phyloP scores from a whole-genome alignment of 331 rosid species.

The Stylosanthes scabra region DNA sequence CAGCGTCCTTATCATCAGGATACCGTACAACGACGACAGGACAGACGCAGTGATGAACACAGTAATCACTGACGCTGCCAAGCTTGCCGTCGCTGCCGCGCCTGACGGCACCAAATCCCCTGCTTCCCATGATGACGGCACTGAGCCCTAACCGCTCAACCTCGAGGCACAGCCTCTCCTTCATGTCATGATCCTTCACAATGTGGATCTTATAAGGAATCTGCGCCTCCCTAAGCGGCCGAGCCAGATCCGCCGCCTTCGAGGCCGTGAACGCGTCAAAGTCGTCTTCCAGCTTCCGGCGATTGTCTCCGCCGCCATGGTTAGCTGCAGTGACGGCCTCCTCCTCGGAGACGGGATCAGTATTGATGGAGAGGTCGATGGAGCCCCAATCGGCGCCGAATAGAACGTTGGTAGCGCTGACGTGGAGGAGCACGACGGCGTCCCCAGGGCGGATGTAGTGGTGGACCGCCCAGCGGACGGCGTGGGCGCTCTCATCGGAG shows the following conservation, averaged over 20 bases:
- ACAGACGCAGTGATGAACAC: constrained; percentile 83
- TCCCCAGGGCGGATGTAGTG: constrained; percentile 84
- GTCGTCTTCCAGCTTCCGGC: constrained; percentile 55
- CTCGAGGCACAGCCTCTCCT: constrained; percentile 76
- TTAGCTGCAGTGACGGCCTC: constrained; percentile 6
- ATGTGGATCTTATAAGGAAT: constrained; percentile 85
- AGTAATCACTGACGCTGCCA: constrained; percentile 84
- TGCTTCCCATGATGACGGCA: constrained; percentile 85
- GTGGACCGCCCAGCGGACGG: constrained; percentile 81
- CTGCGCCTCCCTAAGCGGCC: constrained; percentile 71
- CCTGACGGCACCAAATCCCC: constrained; percentile 74
- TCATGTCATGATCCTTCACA: constrained; percentile 88
- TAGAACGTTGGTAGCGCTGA: constrained; percentile 79
- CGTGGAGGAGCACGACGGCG: constrained; percentile 86
- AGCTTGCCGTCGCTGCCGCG: constrained; percentile 78
- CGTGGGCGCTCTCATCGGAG: constrained; percentile 82
- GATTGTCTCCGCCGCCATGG: neutral
- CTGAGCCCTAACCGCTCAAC: constrained; percentile 79
- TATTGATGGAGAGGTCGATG: constrained; percentile 63
- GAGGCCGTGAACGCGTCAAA: constrained; percentile 74
- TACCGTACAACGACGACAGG: constrained; percentile 83
- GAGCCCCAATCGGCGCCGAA: constrained; percentile 93
- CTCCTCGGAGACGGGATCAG: constrained; percentile 17
- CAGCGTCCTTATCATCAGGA: constrained; percentile 67
- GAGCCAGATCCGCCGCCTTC: constrained; percentile 73